Evolutionary conservation across 148 eudicot genomes (phyloP).

Genomic region (Tetragonia tetragonoides): DNA sequence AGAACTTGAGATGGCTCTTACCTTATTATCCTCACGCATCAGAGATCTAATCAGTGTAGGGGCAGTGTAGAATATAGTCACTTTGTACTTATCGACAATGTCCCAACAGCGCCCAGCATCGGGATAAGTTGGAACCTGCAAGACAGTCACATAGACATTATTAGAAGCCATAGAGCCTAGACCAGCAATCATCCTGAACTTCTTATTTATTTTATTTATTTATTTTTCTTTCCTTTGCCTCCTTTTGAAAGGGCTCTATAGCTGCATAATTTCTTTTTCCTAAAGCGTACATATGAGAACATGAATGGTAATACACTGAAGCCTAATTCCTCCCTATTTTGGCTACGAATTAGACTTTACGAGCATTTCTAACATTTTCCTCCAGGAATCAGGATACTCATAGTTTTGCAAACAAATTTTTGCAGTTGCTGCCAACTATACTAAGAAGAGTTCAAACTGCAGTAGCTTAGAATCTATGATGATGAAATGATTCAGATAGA

Average conservation of each 20-base stretch:
- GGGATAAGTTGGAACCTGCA: conserved; percentile 96
- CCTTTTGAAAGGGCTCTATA: not conserved
- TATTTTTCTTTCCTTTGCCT: no score
- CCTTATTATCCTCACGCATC: conserved; percentile 95
- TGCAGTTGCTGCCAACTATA: not conserved
- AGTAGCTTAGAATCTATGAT: not conserved
- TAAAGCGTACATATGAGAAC: not conserved
- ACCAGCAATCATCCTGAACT: not conserved
- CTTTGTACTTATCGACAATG: conserved; percentile 94
- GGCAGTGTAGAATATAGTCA: conserved; percentile 89
- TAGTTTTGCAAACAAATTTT: not conserved
- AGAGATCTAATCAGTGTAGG: conserved; percentile 94
- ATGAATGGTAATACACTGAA: not conserved
- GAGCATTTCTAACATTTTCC: not conserved
- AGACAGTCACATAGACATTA: not conserved
- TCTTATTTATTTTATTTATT: no score
- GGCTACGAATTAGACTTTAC: not conserved
- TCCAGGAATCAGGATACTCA: not conserved
- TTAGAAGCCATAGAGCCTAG: not conserved
- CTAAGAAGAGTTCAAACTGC: not conserved
- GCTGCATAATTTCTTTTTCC: not conserved
- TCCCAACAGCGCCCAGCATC: conserved; percentile 97
- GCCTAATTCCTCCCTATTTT: not conserved
- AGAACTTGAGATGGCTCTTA: conserved; percentile 26
- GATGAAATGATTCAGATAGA: not conserved